Evolutionary conservation across 805 yeast genomes (phyloP).

Genomic region (Kodamaea neixiangensis): DNA sequence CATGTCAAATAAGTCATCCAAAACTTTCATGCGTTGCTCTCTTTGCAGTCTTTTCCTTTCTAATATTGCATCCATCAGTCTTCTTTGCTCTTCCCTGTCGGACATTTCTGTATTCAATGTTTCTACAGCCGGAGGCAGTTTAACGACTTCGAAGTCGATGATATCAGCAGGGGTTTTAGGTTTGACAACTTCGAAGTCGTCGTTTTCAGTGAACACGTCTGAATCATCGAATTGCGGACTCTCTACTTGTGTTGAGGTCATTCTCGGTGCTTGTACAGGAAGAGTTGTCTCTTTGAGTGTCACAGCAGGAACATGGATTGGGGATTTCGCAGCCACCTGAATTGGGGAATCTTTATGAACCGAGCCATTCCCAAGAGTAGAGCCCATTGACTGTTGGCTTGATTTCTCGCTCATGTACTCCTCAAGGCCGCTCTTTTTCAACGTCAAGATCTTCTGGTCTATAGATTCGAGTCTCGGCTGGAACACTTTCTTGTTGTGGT

Average conservation of each 20-base stretch:
- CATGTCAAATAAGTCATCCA: no score
- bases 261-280: conserved; percentile 6
- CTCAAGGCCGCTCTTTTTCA: conserved; percentile 1
- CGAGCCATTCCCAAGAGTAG: neutral
- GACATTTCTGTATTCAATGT: neutral
- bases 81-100: neutral
- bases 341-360: neutral
- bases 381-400: conserved; percentile 1
- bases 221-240: neutral
- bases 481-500: conserved; percentile 10
- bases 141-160: neutral
- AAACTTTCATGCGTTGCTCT: no score
- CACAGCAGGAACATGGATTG: neutral
- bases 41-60: no score
- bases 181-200: neutral
- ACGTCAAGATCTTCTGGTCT: conserved; percentile 1
- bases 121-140: neutral
- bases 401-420: conserved; percentile 1
- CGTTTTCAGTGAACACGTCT: conserved; percentile 4
- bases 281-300: neutral
- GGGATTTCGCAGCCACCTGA: no score
- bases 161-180: conserved; percentile 1
- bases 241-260: conserved; percentile 8
- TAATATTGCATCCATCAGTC: neutral
- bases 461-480: conserved; percentile 6